These are phyloP conservation scores for Nemania serpens DNA, from an alignment of 2,329 filamentous ascomycete genomes.

Conservation along the genomic window DNA sequence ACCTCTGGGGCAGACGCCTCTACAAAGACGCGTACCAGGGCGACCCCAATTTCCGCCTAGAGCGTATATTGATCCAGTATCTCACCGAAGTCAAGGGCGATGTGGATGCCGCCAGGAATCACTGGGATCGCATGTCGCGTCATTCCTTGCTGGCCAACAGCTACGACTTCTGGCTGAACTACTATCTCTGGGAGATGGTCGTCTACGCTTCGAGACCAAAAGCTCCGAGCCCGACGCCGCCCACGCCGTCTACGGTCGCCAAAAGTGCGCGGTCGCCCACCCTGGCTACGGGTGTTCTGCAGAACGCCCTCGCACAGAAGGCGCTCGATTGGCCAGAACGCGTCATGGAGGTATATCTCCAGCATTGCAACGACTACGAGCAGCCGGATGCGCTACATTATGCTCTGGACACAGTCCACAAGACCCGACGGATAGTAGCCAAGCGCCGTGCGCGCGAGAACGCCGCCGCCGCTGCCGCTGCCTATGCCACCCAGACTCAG, in stretches of 20 bases:
- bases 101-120: constrained; percentile 73
- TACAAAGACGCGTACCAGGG: constrained; percentile 78
- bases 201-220: constrained; percentile 57
- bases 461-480: constrained; percentile 57
- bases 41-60: constrained; percentile 87
- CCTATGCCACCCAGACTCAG: constrained; percentile 48
- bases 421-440: constrained; percentile 65
- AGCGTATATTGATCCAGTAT: constrained; percentile 91
- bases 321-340: constrained; percentile 78
- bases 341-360: constrained; percentile 72
- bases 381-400: constrained; percentile 73
- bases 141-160: constrained; percentile 71
- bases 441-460: constrained; percentile 70
- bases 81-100: constrained; percentile 82
- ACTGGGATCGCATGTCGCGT: constrained; percentile 73
- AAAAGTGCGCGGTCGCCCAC: constrained; percentile 67
- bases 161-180: constrained; percentile 92
- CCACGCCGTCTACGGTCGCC: constrained; percentile 41
- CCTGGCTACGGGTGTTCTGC: constrained; percentile 75
- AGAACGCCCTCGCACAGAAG: constrained; percentile 66
- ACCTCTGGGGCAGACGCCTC: constrained; percentile 74
- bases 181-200: constrained; percentile 90
- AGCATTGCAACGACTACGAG: constrained; percentile 91
- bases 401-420: constrained; percentile 74
- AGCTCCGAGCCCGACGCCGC: constrained; percentile 57